Evolutionary conservation across 306 rosid genomes (phyloP), one percentile per base, ranked within the genome.

Genomic region (Malus fusca): DNA sequence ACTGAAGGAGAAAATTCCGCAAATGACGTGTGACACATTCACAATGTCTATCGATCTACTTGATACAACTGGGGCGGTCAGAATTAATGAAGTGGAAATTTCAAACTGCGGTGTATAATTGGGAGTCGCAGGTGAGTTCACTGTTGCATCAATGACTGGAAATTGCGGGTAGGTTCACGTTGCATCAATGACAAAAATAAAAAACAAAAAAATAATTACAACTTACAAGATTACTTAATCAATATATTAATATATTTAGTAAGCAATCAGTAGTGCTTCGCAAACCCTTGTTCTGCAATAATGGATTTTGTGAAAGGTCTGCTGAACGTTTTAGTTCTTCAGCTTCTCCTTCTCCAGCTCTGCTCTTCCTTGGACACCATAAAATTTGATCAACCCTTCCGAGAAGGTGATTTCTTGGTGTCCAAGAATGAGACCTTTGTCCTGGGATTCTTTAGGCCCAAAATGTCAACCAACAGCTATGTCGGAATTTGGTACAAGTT

Each of bases 371-470:
- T 37, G 31, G 77, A 84, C 68, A 80, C 61, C 73, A 83, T 88
- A 76, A 69, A 82, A 17, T 42, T 55, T 18, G 37, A 59, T 62
- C 75, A 85, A 2, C 31, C 86, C 6, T n/a, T 90, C 14, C 79
- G 37, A 85, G 91, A 88, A 61, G 87, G 86, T 25, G 82, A 76
- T 35, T 84, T 83, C 44, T 75, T 35, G 40, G 40, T 1, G 40
- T 35, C 40, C 40, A 35, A 35, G 40, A 35, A 35, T 35, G 0
- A 35, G 25, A 87, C 73, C 22, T 92, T 88, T 53, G 93, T 80
- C 7, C 87, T 92, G 40, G 92, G 96, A 22, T 92, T 90, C 83
- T 92, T 92, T 72, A 83, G 80, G 37, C 85, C 81, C 21, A 46
- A 58, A 15, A 73, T 7, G 1, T 35, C 40, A 2, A 35, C 2